Base-by-base conservation (phyloP, 495 filamentous ascomycete species). In the Tirmania nivea region DNA sequence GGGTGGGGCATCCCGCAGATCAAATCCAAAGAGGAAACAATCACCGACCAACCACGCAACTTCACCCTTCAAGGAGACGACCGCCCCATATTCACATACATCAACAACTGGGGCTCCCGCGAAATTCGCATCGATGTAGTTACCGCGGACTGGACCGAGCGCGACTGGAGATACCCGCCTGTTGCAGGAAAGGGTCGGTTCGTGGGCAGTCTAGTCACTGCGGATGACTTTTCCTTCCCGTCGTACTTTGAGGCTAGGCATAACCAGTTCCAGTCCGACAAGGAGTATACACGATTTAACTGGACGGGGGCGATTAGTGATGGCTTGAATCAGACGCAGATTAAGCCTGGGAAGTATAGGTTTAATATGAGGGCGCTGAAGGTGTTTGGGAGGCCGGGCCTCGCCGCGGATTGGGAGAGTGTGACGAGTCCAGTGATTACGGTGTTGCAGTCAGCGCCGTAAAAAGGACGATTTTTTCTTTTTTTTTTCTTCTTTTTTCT, bases 261-360 rank as follows among this genome's bases (percentile, higher is more conserved):
- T 42, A 50, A 52, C 1, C 49, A 51, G 3, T 16, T 50, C 19
- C 58, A 57, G 11, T 39, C 54, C 7, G 49, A 50, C 35, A 3
- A 6, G 14, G 56, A 45, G 14, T 60, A 56, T 14, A 52, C 51
- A 11, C 70, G 69, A 31, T 57, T 57, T 0, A 51, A 12, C 31
- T 76, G 70, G 69, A 66, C 67, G n/a, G 73, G 73, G 14, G 55
- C 57, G 14, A 56, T 75, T 3, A 64, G 60, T 0, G 62, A 73
- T 36, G 71, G 72, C 19, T 14, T 8, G 17, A 14, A 14, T 45
- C 14, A 45, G 17, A 63, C 54, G 2, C 68, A 66, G 31, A 69
- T 69, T 14, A 60, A 66, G 17, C 62, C 66, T n/a, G 73, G 71
- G 17, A 48, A 56, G 12, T 76, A 76, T 61, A 69, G 67, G 58